Percentiles rank a stretch among this genome's conserved stretches.
Evolutionary conservation across 108 stramenopile genomes (phyloP).

Genomic region (Skeletonema grethae): DNA sequence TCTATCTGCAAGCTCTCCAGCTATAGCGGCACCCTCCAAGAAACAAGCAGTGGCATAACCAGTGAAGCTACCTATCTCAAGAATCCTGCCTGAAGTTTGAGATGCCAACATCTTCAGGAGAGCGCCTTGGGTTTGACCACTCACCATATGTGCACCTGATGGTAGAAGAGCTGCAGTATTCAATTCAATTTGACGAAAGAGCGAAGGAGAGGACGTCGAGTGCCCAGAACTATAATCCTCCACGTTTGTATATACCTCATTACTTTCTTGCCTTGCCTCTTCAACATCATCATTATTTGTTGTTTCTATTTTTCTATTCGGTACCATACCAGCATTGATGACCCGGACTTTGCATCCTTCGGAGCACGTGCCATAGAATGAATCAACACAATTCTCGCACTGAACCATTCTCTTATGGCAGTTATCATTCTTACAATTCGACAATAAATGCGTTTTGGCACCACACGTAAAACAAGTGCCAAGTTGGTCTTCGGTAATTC

Average conservation of each 20-base stretch:
- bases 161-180: constrained; percentile 74
- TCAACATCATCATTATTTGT: constrained; percentile 9
- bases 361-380: constrained; percentile 83
- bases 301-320: constrained; percentile 13
- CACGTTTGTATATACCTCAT: constrained; percentile 47
- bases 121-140: constrained; percentile 80
- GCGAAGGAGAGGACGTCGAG: constrained; percentile 57
- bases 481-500: constrained; percentile 90
- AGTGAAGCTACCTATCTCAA: constrained; percentile 93
- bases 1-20: constrained; percentile 42
- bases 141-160: constrained; percentile 88
- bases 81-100: constrained; percentile 74
- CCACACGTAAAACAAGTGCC: constrained; percentile 91
- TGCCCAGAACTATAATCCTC: constrained; percentile 79
- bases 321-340: constrained; percentile 56
- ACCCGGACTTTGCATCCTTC: constrained; percentile 75
- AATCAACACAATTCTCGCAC: constrained; percentile 70
- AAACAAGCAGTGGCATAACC: constrained; percentile 93
- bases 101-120: constrained; percentile 77
- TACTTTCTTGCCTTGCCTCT: constrained; percentile 4
- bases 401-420: constrained; percentile 95
- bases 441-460: constrained; percentile 74
- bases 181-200: constrained; percentile 71
- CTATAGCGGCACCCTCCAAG: constrained; percentile 70
- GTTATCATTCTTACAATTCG: constrained; percentile 89